Evolutionary conservation across 2,329 filamentous ascomycete genomes (phyloP).

Genomic region (Talaromyces sp.): DNA sequence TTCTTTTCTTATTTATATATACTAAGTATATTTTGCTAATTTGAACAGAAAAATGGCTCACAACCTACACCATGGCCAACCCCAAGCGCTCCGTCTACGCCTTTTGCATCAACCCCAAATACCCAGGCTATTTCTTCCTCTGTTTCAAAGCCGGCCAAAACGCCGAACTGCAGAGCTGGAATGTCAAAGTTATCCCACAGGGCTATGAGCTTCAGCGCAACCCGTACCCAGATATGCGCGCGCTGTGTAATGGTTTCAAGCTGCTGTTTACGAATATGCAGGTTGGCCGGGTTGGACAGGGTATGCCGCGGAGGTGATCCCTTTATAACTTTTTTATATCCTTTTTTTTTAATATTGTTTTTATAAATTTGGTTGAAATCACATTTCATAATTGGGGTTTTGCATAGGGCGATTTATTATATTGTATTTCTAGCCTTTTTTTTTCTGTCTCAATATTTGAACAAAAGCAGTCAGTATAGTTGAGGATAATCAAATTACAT

Average conservation of each 20-base stretch:
- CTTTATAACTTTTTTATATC: not conserved
- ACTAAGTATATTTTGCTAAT: too few species aligned
- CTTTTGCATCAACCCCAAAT: slow-evolving; percentile 89
- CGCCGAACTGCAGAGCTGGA: slow-evolving; percentile 71
- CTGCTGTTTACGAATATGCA: slow-evolving; percentile 68
- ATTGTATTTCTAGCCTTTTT: slow-evolving; percentile 1
- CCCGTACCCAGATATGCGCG: slow-evolving; percentile 89
- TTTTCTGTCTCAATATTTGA: not conserved
- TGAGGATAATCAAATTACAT: not conserved
- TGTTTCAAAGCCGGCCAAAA: slow-evolving; percentile 89
- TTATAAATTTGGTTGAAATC: not conserved
- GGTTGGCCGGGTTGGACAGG: slow-evolving; percentile 15
- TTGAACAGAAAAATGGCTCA: slow-evolving; percentile 79
- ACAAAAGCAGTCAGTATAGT: not conserved
- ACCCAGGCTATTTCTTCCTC: slow-evolving; percentile 90
- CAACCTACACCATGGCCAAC: slow-evolving; percentile 93
- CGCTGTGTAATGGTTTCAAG: slow-evolving; percentile 97
- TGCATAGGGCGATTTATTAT: slow-evolving; percentile 1
- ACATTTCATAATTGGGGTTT: not conserved
- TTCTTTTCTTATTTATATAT: not conserved
- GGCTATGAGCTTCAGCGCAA: slow-evolving; percentile 87
- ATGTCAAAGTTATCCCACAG: slow-evolving; percentile 85
- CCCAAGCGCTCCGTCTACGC: slow-evolving; percentile 89
- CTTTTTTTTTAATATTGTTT: not conserved
- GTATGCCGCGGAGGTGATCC: slow-evolving; percentile 8